Evolutionary conservation across 129 eudicot species (phyloP).

Genomic region (Artemisia argyi): DNA sequence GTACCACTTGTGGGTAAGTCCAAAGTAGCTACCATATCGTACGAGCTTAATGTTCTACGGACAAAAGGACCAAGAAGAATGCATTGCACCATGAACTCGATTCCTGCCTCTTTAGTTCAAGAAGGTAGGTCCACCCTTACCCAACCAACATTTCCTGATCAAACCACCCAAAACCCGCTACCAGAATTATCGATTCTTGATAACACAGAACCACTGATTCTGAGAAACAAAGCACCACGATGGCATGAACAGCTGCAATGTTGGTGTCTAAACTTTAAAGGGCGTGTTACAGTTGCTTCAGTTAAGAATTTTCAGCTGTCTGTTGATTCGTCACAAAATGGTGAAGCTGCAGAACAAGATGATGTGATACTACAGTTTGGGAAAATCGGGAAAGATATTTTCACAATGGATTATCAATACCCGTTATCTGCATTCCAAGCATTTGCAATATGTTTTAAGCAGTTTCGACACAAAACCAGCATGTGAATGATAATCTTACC

Average conservation of each 20-base stretch:
- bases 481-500: constrained; percentile 41
- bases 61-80: constrained; percentile 71
- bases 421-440: constrained; percentile 73
- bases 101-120: constrained; percentile 48
- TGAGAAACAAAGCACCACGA: constrained; percentile 62
- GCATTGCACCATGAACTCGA: constrained; percentile 50
- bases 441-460: constrained; percentile 62
- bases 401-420: constrained; percentile 65
- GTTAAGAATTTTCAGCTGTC: constrained; percentile 71
- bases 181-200: background rate
- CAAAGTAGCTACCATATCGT: constrained; percentile 58
- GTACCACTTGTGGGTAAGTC: constrained; percentile 36
- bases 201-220: constrained; percentile 25
- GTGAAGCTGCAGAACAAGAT: constrained; percentile 41
- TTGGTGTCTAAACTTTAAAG: constrained; percentile 71
- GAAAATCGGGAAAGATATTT: constrained; percentile 63
- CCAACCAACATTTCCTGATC: constrained; percentile 27
- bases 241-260: constrained; percentile 77
- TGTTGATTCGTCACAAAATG: constrained; percentile 33
- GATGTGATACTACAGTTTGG: constrained; percentile 59
- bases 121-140: constrained; percentile 46
- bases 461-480: constrained; percentile 72
- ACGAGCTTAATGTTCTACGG: constrained; percentile 63
- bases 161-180: background rate
- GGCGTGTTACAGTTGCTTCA: constrained; percentile 72